Base-by-base conservation (phyloP, 805 yeast genomes). In the Yamadazyma tumulicola region DNA sequence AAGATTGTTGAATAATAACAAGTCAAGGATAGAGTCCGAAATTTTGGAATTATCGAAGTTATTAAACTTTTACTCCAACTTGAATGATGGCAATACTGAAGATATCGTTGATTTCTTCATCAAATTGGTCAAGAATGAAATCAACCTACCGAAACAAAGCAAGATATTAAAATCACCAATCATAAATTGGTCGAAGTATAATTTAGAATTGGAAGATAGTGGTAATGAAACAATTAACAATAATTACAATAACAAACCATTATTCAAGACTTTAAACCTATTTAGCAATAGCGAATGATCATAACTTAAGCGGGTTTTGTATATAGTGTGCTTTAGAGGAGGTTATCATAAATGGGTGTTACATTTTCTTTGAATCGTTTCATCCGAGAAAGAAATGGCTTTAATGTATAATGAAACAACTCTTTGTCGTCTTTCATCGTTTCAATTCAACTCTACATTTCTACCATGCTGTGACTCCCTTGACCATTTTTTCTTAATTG, bases 131-230 rank as follows among this genome's bases (percentile, higher is more conserved):
- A 54, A 52, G 34, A 57, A 60, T 38, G 54, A 61, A 29, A 34
- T 59, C 23, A 39, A 49, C 26, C 55, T 66, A 44, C 70, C 72
- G 4, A 48, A 49, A 25, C 69, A 58, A 34, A 50, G 51, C 30
- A 51, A 49, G 37, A 52, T 62, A 15, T 42, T 61, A 16, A 54
- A 51, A 28, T 55, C 62, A 18, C 72, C 72, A 4, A 30, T 43
- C 12, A 48, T 67, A 5, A 56, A 64, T 34, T 64, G 69, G 68
- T 37, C 54, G n/a, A 57, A 54, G 34, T 64, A 64, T 43, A 64
- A 63, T 47, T 24, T 34, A 29, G 38, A 31, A 29, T 13, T 17
- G 24, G 36, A 19, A 22, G 30, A 17, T n/a, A 23, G 21, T 24
- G 27, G 29, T 8, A 27, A 20, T 26, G 19, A 27, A 18, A 17